Evolutionary conservation across 2,329 filamentous ascomycete genomes (phyloP).

Genomic region (Ascochyta koolunga): DNA sequence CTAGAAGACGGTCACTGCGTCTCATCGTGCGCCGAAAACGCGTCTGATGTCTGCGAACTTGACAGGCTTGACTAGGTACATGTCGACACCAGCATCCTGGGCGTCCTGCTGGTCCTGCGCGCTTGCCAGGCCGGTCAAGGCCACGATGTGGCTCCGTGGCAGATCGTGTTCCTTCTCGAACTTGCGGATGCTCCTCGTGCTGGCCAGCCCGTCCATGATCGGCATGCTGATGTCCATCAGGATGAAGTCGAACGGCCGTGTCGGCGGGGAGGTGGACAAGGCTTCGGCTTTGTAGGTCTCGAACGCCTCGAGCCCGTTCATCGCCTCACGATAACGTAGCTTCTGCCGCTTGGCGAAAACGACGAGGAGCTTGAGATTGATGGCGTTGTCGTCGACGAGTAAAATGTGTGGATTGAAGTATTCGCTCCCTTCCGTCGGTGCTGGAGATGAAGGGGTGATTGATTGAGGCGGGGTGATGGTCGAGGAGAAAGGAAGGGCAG

Average conservation of each 20-base stretch:
- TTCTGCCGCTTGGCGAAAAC: constrained; percentile 50
- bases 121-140: constrained; percentile 47
- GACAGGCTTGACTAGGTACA: constrained; percentile 49
- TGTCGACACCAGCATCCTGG: constrained; percentile 44
- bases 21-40: constrained; percentile 25
- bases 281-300: constrained; percentile 32
- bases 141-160: constrained; percentile 37
- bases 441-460: constrained; percentile 25
- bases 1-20: neutral
- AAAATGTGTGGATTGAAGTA: constrained; percentile 41
- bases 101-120: constrained; percentile 44
- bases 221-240: constrained; percentile 48
- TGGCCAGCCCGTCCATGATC: constrained; percentile 49
- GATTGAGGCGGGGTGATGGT: constrained; percentile 15
- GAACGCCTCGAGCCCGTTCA: constrained; percentile 43
- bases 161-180: constrained; percentile 34
- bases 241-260: constrained; percentile 38
- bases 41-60: constrained; percentile 43
- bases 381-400: constrained; percentile 44
- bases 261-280: constrained; percentile 16
- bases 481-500: constrained; percentile 20
- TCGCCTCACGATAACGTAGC: constrained; percentile 35
- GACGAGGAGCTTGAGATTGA: constrained; percentile 45
- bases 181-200: constrained; percentile 37
- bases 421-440: constrained; percentile 21